Conservation (phyloP, 352 stramenopile species). For the Phytophthora hybrid region DNA sequence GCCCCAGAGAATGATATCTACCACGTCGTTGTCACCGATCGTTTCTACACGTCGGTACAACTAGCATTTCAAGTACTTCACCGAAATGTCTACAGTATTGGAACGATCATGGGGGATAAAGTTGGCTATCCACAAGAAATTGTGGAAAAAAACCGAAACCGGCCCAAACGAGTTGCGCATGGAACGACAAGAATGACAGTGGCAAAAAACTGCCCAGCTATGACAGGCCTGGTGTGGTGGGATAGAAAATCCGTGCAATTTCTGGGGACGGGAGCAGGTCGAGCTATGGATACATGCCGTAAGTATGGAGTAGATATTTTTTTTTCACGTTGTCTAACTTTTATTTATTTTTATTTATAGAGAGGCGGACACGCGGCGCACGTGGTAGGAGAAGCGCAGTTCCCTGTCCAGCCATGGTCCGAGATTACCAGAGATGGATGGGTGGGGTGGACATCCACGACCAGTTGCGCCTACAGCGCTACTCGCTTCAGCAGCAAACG, state of each 20-base stretch:
- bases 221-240: slow-evolving; percentile 9
- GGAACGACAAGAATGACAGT: slow-evolving; percentile 6
- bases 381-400: background rate
- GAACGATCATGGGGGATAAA: slow-evolving; percentile 11
- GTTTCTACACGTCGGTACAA: slow-evolving; percentile 34
- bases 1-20: background rate
- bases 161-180: background rate
- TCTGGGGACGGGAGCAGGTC: slow-evolving; percentile 2
- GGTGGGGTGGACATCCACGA: background rate
- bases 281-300: slow-evolving; percentile 9
- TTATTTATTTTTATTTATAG: background rate
- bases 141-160: slow-evolving; percentile 5
- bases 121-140: slow-evolving; percentile 2
- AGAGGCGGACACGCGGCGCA: background rate
- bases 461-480: background rate
- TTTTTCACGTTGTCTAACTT: background rate
- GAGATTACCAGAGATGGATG: background rate
- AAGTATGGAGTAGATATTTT: background rate
- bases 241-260: slow-evolving; percentile 1
- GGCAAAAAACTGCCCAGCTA: slow-evolving; percentile 1
- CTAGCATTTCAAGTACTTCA: slow-evolving; percentile 26
- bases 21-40: slow-evolving; percentile 18
- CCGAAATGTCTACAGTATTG: slow-evolving; percentile 21
- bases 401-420: slow-evolving; percentile 4
- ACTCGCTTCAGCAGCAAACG: background rate